phyloP scores from a whole-genome alignment of 1,139 yeast genomes.

The Yamadazyma epiphylla region DNA sequence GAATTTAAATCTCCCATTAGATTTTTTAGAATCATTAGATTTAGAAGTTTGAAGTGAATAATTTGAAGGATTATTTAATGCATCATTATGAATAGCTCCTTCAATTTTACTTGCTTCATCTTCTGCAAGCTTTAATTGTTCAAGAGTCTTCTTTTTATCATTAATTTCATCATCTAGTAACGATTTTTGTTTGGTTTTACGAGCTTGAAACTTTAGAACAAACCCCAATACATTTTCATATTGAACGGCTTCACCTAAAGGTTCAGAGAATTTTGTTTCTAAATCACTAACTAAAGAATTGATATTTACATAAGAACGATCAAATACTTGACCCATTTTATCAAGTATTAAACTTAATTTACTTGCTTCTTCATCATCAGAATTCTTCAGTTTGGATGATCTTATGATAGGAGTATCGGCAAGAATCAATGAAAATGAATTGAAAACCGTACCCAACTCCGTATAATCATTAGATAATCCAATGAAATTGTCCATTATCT shows the following conservation, averaged over 20 bases:
- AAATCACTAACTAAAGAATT: constrained; percentile 66
- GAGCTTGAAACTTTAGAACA: constrained; percentile 64
- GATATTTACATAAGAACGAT: constrained; percentile 63
- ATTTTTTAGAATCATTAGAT: constrained; percentile 7
- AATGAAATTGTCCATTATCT: constrained; percentile 56
- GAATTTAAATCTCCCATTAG: constrained; percentile 10
- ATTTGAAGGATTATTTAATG: constrained; percentile 22
- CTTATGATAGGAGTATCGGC: constrained; percentile 27
- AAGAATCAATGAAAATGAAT: constrained; percentile 69
- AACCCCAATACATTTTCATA: constrained; percentile 65
- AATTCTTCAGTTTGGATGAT: constrained; percentile 13
- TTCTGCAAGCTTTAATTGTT: constrained; percentile 39
- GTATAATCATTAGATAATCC: constrained; percentile 66
- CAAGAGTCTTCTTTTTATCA: constrained; percentile 40
- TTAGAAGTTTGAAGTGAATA: constrained; percentile 20
- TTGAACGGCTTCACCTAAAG: constrained; percentile 78
- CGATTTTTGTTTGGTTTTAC: constrained; percentile 65
- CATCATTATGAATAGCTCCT: constrained; percentile 24
- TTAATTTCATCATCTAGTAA: constrained; percentile 54
- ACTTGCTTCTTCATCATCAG: constrained; percentile 22
- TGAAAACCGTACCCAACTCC: constrained; percentile 68
- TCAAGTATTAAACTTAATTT: constrained; percentile 49
- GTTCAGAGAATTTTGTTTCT: constrained; percentile 76
- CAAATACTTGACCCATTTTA: constrained; percentile 77
- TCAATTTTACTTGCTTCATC: constrained; percentile 38